These are phyloP conservation scores for Fraxinus sp. DNA, from an alignment of 305 asterid genomes.

Conservation along the genomic window DNA sequence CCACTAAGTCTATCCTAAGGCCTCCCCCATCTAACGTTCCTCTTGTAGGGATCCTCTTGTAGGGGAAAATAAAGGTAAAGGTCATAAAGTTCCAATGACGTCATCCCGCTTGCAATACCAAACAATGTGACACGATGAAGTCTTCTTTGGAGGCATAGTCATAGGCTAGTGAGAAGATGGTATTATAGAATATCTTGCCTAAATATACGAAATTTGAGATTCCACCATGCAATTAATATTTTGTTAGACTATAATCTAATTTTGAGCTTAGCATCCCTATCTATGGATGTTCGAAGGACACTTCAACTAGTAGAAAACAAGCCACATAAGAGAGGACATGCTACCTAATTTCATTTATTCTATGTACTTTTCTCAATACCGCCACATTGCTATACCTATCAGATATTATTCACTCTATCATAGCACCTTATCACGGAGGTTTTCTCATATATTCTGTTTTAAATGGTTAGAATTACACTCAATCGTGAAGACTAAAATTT, in stretches of 20 bases:
- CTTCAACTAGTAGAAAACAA: too few species aligned
- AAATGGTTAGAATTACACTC: neutral
- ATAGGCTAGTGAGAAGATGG: neutral
- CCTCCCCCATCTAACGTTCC: too few species aligned
- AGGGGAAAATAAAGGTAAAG: too few species aligned
- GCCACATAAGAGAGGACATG: too few species aligned
- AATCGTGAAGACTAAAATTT: neutral
- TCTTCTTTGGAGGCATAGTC: neutral
- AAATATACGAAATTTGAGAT: neutral
- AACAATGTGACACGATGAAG: neutral
- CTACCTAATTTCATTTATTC: neutral
- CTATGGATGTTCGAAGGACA: too few species aligned
- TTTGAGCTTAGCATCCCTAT: neutral
- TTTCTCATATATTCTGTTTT: neutral
- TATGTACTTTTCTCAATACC: neutral
- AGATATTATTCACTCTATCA: neutral
- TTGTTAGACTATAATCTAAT: neutral
- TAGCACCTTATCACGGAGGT: neutral
- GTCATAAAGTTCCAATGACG: too few species aligned
- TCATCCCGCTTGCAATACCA: too few species aligned
- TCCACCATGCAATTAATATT: neutral
- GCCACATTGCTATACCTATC: neutral
- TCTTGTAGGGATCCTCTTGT: too few species aligned
- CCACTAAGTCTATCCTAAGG: too few species aligned
- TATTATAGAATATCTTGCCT: neutral